phyloP scores from a whole-genome alignment of 352 stramenopile species.

The Pythium vanterpoolii region DNA sequence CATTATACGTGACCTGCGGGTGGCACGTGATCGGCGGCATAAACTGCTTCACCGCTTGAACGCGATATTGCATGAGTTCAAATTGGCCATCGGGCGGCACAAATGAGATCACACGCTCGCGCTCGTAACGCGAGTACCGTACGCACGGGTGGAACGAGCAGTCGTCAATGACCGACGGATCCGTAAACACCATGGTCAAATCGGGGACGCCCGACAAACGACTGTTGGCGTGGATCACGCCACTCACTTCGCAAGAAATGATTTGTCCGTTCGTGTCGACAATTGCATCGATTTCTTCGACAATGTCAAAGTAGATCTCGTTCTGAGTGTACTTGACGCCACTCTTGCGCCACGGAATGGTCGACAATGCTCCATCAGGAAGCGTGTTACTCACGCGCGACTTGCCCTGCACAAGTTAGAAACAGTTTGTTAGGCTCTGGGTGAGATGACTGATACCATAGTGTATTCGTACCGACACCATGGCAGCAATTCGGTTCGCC shows the following conservation, averaged over 20 bases:
- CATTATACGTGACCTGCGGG: conserved; percentile 81
- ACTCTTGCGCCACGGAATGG: conserved; percentile 97
- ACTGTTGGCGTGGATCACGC: conserved; percentile 94
- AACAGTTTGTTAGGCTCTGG: background rate
- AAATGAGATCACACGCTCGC: conserved; percentile 96
- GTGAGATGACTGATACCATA: background rate
- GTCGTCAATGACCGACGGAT: conserved; percentile 96
- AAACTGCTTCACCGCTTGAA: conserved; percentile 72
- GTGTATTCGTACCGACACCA: conserved; percentile 59
- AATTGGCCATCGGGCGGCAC: conserved; percentile 98
- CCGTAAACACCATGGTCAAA: conserved; percentile 95
- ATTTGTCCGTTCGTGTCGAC: conserved; percentile 89
- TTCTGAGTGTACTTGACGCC: conserved; percentile 96
- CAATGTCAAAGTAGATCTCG: conserved; percentile 99
- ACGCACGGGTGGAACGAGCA: conserved; percentile 99
- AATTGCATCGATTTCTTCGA: conserved; percentile 98
- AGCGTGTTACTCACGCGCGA: conserved; percentile 91
- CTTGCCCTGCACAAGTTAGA: conserved; percentile 60
- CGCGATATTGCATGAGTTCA: conserved; percentile 90
- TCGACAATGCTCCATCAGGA: conserved; percentile 90
- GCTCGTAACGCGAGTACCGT: conserved; percentile 94
- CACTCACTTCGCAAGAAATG: conserved; percentile 94
- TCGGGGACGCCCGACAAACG: conserved; percentile 96
- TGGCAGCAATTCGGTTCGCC: conserved; percentile 84
- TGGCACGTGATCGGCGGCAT: conserved; percentile 88